A percentile compares a stretch with the other conserved stretches of the same genome.
Evolutionary conservation across 208 protist species (phyloP).

Genomic region (Wallacemonas sp.): DNA sequence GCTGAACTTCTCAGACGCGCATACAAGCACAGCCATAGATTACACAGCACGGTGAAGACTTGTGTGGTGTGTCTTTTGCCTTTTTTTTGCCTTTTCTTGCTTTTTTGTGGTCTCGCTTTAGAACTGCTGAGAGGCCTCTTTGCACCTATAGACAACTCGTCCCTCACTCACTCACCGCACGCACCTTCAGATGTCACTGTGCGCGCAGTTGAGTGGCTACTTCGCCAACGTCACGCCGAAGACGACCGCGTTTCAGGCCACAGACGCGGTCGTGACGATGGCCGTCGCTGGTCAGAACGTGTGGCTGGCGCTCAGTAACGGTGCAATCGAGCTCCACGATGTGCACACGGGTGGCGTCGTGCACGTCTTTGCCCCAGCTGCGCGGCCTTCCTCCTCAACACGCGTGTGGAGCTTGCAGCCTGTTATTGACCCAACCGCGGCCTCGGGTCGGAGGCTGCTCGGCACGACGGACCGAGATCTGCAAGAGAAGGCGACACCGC

Average conservation of each 20-base stretch:
- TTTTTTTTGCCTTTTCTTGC: neutral
- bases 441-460: neutral
- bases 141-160: no score
- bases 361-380: conserved; percentile 44
- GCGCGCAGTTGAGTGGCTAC: neutral
- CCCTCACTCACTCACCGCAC: no score
- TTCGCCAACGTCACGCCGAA: conserved; percentile 22
- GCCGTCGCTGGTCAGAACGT: conserved; percentile 43
- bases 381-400: conserved; percentile 14
- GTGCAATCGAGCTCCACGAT: conserved; percentile 69
- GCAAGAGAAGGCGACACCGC: conserved; percentile 16
- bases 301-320: conserved; percentile 73
- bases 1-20: neutral
- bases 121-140: no score
- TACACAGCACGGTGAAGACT: no score
- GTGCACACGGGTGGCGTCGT: conserved; percentile 47
- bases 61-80: neutral
- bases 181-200: no score
- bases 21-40: neutral
- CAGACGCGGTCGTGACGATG: conserved; percentile 47
- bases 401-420: conserved; percentile 47
- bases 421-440: neutral
- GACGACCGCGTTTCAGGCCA: conserved; percentile 35
- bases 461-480: neutral
- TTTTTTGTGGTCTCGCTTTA: neutral